These are phyloP conservation scores for Detonula confervacea DNA, from an alignment of 352 stramenopile species.

Conservation along the genomic window DNA sequence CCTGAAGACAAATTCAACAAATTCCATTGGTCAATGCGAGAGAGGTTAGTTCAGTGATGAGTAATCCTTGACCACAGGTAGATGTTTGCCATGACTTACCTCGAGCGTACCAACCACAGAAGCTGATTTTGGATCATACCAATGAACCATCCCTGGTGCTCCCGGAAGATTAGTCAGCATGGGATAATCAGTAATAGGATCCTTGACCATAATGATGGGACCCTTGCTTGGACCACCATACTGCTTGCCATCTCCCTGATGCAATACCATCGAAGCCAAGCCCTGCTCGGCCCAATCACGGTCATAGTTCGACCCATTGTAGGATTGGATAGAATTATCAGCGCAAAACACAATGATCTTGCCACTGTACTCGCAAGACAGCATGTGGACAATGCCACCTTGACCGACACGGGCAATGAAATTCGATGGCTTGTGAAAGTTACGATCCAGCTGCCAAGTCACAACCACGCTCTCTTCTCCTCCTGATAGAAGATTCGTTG, in stretches of 20 bases:
- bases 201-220: conserved; percentile 41
- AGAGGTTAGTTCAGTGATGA: too few relatives aligned
- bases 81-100: conserved; percentile 25
- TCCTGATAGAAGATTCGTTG: conserved; percentile 65
- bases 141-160: conserved; percentile 79
- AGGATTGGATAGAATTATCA: conserved; percentile 76
- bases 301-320: conserved; percentile 66
- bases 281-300: conserved; percentile 72
- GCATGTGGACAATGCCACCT: conserved; percentile 66
- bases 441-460: conserved; percentile 74
- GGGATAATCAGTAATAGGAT: conserved; percentile 50
- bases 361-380: conserved; percentile 36
- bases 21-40: too few relatives aligned
- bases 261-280: conserved; percentile 48
- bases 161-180: conserved; percentile 66
- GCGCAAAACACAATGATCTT: conserved; percentile 68
- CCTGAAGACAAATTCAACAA: conserved; percentile 19
- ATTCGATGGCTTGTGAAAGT: conserved; percentile 60
- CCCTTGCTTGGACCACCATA: neutral
- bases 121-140: conserved; percentile 70
- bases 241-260: conserved; percentile 26
- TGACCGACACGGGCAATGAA: conserved; percentile 66
- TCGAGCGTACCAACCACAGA: conserved; percentile 65
- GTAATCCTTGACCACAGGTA: too few relatives aligned
- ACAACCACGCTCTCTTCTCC: conserved; percentile 79